Conservation (phyloP, 345 rosid genomes). For the Eutrema japonicum region DNA sequence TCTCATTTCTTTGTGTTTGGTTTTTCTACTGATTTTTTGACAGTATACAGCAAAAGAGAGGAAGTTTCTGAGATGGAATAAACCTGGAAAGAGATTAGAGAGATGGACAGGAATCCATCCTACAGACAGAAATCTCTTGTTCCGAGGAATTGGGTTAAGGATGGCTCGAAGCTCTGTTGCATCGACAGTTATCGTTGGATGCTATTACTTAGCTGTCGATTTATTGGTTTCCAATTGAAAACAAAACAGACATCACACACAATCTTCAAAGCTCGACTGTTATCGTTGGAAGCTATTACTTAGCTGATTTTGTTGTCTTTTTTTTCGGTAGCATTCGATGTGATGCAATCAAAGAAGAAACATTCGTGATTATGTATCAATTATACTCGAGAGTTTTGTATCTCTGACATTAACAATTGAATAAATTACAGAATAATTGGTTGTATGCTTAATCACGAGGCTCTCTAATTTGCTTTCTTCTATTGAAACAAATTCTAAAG, state of each 20-base stretch:
- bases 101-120: slow-evolving; percentile 93
- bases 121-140: slow-evolving; percentile 69
- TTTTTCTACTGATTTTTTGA: background rate
- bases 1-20: background rate
- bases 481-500: too few species aligned
- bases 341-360: background rate
- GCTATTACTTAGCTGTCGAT: slow-evolving; percentile 64
- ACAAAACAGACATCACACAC: background rate
- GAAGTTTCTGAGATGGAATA: slow-evolving; percentile 70
- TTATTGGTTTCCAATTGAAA: slow-evolving; percentile 44
- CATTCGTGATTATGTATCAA: background rate
- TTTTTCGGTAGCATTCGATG: background rate
- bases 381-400: background rate
- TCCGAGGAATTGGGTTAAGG: slow-evolving; percentile 65
- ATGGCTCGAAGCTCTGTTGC: slow-evolving; percentile 77
- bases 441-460: background rate
- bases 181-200: slow-evolving; percentile 64
- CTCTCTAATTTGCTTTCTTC: too few species aligned
- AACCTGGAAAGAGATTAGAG: slow-evolving; percentile 83
- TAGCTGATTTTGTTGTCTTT: slow-evolving; percentile 17
- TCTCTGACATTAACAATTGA: background rate
- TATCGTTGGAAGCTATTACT: slow-evolving; percentile 73
- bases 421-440: background rate
- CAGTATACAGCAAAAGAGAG: slow-evolving; percentile 80
- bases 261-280: slow-evolving; percentile 50